Base-by-base conservation (phyloP, 2,329 filamentous ascomycete genomes). In the Trichoderma oligosporum region DNA sequence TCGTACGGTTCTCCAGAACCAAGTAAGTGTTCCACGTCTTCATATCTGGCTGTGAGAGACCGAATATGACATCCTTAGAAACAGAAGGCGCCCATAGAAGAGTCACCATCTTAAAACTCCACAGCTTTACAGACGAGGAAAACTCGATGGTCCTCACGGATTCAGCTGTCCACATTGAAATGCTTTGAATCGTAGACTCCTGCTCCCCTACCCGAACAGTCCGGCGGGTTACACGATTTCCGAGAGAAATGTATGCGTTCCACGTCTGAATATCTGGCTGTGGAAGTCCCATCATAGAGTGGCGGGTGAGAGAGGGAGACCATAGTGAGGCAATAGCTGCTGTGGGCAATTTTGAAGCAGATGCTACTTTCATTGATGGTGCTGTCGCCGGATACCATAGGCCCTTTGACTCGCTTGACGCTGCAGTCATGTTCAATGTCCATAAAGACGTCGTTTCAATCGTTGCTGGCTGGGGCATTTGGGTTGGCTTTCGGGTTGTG, bases 401-500 rank as follows among this genome's bases (percentile, higher is more conserved):
- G 9, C 44, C 53, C 3, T 16, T 24, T 5, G 16, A 41, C 16
- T 6, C 12, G 20, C 31, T 24, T 12, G 58, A 12, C 25, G 42
- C 20, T 22, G 22, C 41, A 22, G 18, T 18, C 27, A 25, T 12
- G 16, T 24, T 24, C 14, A 20, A 22, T 14, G 24, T 12, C 57
- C 57, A 59, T n/a, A 59, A 31, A 11, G 57, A 56, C 31, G 22
- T 36, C n/a, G 52, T 45, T 7, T 9, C n/a, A 8, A 59, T 51
- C 5, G 27, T 12, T 12, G 57, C 42, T 14, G 56, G 49, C 18
- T 29, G 18, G 2, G 29, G 22, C 20, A 25, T 24, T 25, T 29
- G 56, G 3, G 22, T 25, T 18, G 27, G 18, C 29, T 20, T 44
- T 31, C 56, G 56, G 24, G 47, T 27, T 18, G 31, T 25, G 20